Evolutionary conservation across 257 asterid species (phyloP), one percentile per base, ranked within the genome.

Genomic region (Hygrophila difformis): DNA sequence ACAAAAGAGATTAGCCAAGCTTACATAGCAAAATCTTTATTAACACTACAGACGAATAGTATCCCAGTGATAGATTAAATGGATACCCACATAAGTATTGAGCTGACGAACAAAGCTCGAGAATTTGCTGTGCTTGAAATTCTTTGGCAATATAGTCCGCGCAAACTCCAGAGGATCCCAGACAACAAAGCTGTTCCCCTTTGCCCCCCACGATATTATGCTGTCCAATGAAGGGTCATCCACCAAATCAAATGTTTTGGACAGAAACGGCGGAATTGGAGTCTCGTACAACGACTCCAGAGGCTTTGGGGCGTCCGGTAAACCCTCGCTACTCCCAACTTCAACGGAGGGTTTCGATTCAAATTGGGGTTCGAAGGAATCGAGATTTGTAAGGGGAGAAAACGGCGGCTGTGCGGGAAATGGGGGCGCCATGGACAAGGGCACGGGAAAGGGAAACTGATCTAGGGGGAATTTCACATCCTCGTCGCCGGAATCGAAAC

Each of bases 81-180:
- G 5, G 7, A 24, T 24, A 24, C 29, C 29, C 29, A 24, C 29
- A 24, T 24, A 24, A 2, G 29, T 24, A 24, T 24, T 24, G 29
- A 24, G 29, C n/a, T n/a, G n/a, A n/a, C n/a, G n/a, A n/a, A n/a
- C n/a, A n/a, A n/a, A n/a, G n/a, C n/a, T n/a, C n/a, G 94, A 83
- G 71, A 80, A 87, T 57, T 87, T 83, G 73, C 71, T 80, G 78
- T 87, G 97, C 79, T 87, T 87, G 79, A 87, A 87, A 59, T 72
- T 73, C 64, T 66, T 67, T 0, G 97, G 97, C 62, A 87, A 56
- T 20, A 83, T 48, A 16, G 23, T 20, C 51, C 83, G 70, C 7
- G 93, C 62, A 41, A 83, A 87, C 48, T 80, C 94, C 35, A 68
- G 52, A 2, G 74, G 87, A 14, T 87, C 89, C 93, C 91, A 78